phyloP scores from a whole-genome alignment of 768 basidiomycete species.

The Pluteus cervinus region DNA sequence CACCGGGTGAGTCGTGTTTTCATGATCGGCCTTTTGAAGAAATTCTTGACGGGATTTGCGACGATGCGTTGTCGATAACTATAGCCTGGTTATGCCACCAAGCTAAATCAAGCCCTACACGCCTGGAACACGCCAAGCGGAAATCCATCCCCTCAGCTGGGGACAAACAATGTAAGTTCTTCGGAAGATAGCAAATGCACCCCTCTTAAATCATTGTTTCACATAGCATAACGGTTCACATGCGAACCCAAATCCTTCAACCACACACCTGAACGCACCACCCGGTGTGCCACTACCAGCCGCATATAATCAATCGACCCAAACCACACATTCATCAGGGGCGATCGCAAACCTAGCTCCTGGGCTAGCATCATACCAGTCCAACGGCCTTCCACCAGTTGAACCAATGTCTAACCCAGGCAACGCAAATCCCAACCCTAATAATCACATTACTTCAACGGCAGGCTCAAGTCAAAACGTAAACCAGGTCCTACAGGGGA shows the following conservation, averaged over 20 bases:
- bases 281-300: constrained; percentile 32
- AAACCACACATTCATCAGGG: constrained; percentile 17
- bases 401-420: constrained; percentile 23
- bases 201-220: too few species aligned
- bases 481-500: too few species aligned
- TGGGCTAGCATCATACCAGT: constrained; percentile 26
- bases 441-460: constrained; percentile 19
- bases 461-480: too few species aligned
- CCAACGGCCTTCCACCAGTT: constrained; percentile 27
- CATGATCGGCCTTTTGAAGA: constrained; percentile 1
- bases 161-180: constrained; percentile 4
- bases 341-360: constrained; percentile 20
- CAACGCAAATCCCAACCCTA: constrained; percentile 28
- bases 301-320: constrained; percentile 15
- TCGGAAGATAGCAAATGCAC: too few species aligned
- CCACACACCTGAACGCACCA: constrained; percentile 49
- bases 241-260: constrained; percentile 27
- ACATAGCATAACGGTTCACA: constrained; percentile 42
- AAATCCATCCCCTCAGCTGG: constrained; percentile 30
- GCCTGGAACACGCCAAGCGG: constrained; percentile 61
- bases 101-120: constrained; percentile 57
- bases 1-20: constrained; percentile 47
- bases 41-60: background rate
- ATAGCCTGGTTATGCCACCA: constrained; percentile 55
- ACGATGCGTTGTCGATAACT: background rate